Base-by-base conservation (phyloP, 257 asterid genomes). In the Rehmannia glutinosa region DNA sequence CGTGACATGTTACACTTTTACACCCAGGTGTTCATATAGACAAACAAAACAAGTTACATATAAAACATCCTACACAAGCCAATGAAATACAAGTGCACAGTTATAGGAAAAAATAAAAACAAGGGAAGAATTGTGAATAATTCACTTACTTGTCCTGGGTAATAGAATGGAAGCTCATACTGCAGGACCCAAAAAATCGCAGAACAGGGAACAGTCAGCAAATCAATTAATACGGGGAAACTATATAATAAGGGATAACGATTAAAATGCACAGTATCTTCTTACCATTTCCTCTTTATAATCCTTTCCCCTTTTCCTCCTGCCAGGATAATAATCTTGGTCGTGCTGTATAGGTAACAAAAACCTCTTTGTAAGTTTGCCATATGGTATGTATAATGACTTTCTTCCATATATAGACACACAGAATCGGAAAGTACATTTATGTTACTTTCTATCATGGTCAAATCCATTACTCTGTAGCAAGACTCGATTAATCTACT, bases 151-250 rank as follows among this genome's bases (percentile, higher is more conserved):
- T 90, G 94, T 63, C 97, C 98, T 4, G 98, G 94, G 78, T 86
- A 90, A 74, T 87, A 93, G 80, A 82, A 93, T 19, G 97, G 98
- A 81, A 93, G 98, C 76, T 93, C 98, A 72, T 84, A 87, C 98
- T 92, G 96, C 93, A 78, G 56, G 28, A 52, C 21, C 70, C 64
- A 62, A 15, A 49, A 75, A 53, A 68, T 23, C 51, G 81, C 52
- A 74, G 63, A 73, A 66, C 41, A 71, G 50, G 69, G 47, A 64
- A 61, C 11, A 35, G 66, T 82, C 64, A 80, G 81, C 41, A 71
- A 2, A 19, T 51, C 69, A 41, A n/a, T 45, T 39, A 75, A 16
- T 42, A n/a, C n/a, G n/a, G n/a, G n/a, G n/a, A n/a, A n/a, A n/a
- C n/a, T n/a, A n/a, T n/a, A n/a, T n/a, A n/a, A n/a, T n/a, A n/a